phyloP scores from a whole-genome alignment of 805 yeast genomes.

The Ogataea ramenticola region DNA sequence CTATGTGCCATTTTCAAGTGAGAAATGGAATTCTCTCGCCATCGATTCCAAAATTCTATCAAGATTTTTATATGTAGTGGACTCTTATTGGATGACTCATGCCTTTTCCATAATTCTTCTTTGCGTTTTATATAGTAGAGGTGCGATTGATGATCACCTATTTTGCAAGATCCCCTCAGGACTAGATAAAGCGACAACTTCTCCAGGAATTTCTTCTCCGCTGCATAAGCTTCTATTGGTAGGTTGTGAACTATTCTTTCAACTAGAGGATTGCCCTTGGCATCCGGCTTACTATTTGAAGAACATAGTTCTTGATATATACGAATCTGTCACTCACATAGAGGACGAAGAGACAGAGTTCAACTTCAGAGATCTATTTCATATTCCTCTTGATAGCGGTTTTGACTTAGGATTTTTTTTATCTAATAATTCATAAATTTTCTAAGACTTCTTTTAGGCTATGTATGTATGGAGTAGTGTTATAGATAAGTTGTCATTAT shows the following conservation, averaged over 20 bases:
- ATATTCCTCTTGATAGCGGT: slow-evolving; percentile 1
- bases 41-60: slow-evolving; percentile 1
- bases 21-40: slow-evolving; percentile 6
- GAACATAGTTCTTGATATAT: slow-evolving; percentile 8
- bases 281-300: slow-evolving; percentile 10
- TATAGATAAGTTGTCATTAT: too few relatives aligned
- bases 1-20: slow-evolving; percentile 6
- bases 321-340: slow-evolving; percentile 7
- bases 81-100: slow-evolving; percentile 15
- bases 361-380: slow-evolving; percentile 9
- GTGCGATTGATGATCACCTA: slow-evolving; percentile 12
- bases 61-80: slow-evolving; percentile 7
- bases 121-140: slow-evolving; percentile 9
- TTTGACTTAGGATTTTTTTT: neutral
- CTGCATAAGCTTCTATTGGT: slow-evolving; percentile 9
- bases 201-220: slow-evolving; percentile 11
- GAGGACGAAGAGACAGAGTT: slow-evolving; percentile 7
- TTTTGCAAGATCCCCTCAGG: slow-evolving; percentile 8
- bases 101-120: slow-evolving; percentile 12
- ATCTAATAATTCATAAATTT: neutral
- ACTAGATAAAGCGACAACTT: slow-evolving; percentile 5
- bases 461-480: too few relatives aligned
- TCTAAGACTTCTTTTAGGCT: too few relatives aligned
- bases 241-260: slow-evolving; percentile 7
- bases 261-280: slow-evolving; percentile 7